Percentiles rank a stretch among this genome's conserved stretches.
Evolutionary conservation across 805 yeast species (phyloP).

Genomic region (Hanseniaspora hatyaiensis): DNA sequence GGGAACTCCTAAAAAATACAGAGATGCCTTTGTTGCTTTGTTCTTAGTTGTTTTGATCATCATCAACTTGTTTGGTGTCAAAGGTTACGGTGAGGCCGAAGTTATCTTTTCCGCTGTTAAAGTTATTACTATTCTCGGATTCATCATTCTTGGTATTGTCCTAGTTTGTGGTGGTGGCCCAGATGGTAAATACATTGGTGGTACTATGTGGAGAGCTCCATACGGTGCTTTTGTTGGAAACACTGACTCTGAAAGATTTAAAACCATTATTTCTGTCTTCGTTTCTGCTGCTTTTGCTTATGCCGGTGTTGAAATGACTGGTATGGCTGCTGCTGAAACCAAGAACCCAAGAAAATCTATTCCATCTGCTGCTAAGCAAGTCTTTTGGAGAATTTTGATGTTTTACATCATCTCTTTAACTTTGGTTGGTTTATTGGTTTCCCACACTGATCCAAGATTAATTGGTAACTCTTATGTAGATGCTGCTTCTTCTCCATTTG

Average conservation of each 20-base stretch:
- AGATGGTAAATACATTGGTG: constrained; percentile 38
- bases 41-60: constrained; percentile 38
- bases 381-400: constrained; percentile 44
- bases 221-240: constrained; percentile 50
- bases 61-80: constrained; percentile 45
- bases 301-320: constrained; percentile 43
- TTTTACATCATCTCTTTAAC: constrained; percentile 38
- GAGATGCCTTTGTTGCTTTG: constrained; percentile 39
- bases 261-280: constrained; percentile 43
- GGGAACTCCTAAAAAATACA: constrained; percentile 37
- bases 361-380: constrained; percentile 45
- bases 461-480: constrained; percentile 41
- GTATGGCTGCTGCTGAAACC: constrained; percentile 42
- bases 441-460: constrained; percentile 34
- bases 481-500: constrained; percentile 73
- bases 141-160: constrained; percentile 43
- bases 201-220: constrained; percentile 35
- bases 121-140: constrained; percentile 40
- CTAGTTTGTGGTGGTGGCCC: constrained; percentile 37
- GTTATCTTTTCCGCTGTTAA: constrained; percentile 40
- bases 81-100: constrained; percentile 46
- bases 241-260: constrained; percentile 32
- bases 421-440: constrained; percentile 39
- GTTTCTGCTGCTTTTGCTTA: constrained; percentile 48
- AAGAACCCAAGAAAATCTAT: constrained; percentile 37